phyloP scores from a whole-genome alignment of 202 grass and related monocot genomes.

The Tripidium arundinaceum region DNA sequence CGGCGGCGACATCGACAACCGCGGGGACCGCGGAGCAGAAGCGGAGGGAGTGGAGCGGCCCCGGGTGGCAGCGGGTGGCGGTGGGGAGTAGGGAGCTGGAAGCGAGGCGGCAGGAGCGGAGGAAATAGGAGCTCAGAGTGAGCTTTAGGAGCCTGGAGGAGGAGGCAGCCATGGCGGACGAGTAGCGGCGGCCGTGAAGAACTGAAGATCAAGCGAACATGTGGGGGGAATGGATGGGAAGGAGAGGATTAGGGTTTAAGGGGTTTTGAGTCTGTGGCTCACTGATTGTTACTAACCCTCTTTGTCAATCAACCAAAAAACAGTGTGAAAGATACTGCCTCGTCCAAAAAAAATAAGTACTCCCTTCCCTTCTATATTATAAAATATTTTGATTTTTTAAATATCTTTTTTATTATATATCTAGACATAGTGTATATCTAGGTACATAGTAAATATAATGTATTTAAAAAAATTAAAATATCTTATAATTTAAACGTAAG shows the following conservation, averaged over 20 bases:
- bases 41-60: conserved; percentile 30
- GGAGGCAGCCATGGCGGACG: conserved; percentile 44
- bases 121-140: conserved; percentile 34
- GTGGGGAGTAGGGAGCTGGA: background rate
- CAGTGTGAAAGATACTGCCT: too few relatives aligned
- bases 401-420: too few relatives aligned
- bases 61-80: conserved; percentile 29
- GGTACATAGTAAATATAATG: too few relatives aligned
- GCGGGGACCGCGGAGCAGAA: conserved; percentile 43
- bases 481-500: too few relatives aligned
- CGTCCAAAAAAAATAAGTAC: too few relatives aligned
- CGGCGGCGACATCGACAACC: background rate
- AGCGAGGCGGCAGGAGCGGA: conserved; percentile 32
- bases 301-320: background rate
- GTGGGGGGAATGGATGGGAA: background rate
- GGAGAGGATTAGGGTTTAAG: conserved; percentile 43
- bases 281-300: background rate
- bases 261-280: background rate
- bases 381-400: too few relatives aligned
- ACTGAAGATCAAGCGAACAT: conserved; percentile 5
- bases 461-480: too few relatives aligned
- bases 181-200: background rate
- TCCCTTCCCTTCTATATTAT: too few relatives aligned
- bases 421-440: too few relatives aligned
- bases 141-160: conserved; percentile 51